These are phyloP conservation scores for Ceratocystis variospora DNA, from an alignment of 2,329 filamentous ascomycete genomes.

Conservation along the genomic window DNA sequence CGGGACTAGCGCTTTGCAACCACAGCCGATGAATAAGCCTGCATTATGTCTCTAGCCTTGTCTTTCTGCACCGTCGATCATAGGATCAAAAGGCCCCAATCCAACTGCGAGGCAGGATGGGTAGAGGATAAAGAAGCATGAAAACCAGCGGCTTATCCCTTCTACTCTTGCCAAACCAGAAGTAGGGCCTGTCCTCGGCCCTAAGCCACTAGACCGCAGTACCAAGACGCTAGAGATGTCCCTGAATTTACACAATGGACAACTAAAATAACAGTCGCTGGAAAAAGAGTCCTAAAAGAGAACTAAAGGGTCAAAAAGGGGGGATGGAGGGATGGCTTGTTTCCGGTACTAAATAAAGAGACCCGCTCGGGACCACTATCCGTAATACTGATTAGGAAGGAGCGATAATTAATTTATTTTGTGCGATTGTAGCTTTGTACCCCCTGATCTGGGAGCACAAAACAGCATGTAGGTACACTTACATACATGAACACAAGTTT, in stretches of 20 bases:
- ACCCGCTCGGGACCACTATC: conserved; percentile 7
- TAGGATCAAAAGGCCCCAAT: not conserved
- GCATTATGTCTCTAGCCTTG: not conserved
- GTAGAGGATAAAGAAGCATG: not conserved
- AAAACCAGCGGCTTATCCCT: not conserved
- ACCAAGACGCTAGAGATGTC: not conserved
- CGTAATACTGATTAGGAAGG: not conserved
- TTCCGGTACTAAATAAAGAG: not conserved
- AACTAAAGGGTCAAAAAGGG: not conserved
- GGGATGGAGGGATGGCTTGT: not conserved
- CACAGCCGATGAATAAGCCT: not conserved
- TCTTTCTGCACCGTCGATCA: conserved; percentile 1
- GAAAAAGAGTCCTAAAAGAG: not conserved
- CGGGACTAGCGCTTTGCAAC: not conserved
- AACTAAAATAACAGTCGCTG: not conserved
- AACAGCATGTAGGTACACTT: not conserved
- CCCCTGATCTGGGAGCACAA: not conserved
- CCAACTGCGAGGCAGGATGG: not conserved
- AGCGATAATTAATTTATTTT: not conserved
- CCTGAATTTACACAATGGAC: not conserved
- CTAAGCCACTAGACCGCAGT: too few relatives aligned
- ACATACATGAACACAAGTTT: not conserved
- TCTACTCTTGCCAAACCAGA: not conserved
- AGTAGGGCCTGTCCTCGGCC: too few relatives aligned
- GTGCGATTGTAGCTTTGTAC: not conserved